Evolutionary conservation across 2,329 filamentous ascomycete genomes (phyloP).

Genomic region (Tolypocladium paradoxum): DNA sequence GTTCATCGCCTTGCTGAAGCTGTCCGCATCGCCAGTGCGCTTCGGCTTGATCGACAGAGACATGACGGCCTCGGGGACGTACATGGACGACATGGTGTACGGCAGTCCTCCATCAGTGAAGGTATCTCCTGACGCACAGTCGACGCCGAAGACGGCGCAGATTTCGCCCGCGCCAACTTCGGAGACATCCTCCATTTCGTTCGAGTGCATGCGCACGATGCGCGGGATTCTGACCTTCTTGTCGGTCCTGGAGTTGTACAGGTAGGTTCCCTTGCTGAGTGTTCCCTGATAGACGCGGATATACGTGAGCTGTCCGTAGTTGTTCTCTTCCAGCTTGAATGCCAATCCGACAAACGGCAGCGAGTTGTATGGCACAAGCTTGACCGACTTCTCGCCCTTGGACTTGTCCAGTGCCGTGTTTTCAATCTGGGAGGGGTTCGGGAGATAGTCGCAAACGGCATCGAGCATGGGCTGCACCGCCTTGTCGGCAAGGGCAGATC

Average conservation of each 20-base stretch:
- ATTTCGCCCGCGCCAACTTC: slow-evolving; percentile 96
- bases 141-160: slow-evolving; percentile 94
- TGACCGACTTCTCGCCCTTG: slow-evolving; percentile 67
- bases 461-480: slow-evolving; percentile 94
- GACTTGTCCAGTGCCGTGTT: slow-evolving; percentile 82
- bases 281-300: slow-evolving; percentile 96
- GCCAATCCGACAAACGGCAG: slow-evolving; percentile 90
- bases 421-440: slow-evolving; percentile 79
- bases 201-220: slow-evolving; percentile 98
- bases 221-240: slow-evolving; percentile 96
- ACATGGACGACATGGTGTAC: slow-evolving; percentile 97
- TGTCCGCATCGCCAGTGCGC: slow-evolving; percentile 78
- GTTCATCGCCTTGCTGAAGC: slow-evolving; percentile 98
- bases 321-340: slow-evolving; percentile 98
- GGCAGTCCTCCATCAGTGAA: slow-evolving; percentile 90
- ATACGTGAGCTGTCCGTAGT: slow-evolving; percentile 96
- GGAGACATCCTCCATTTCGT: slow-evolving; percentile 94
- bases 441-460: slow-evolving; percentile 89
- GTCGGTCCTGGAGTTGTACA: slow-evolving; percentile 87
- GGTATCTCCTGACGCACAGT: slow-evolving; percentile 94
- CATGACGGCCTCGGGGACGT: slow-evolving; percentile 94
- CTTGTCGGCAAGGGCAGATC: slow-evolving; percentile 89
- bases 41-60: slow-evolving; percentile 96
- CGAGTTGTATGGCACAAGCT: slow-evolving; percentile 86
- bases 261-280: slow-evolving; percentile 75